A percentile compares a stretch with the other conserved stretches of the same genome.
Conservation (phyloP, 495 filamentous ascomycete genomes). For the Durotheca rogersii region DNA sequence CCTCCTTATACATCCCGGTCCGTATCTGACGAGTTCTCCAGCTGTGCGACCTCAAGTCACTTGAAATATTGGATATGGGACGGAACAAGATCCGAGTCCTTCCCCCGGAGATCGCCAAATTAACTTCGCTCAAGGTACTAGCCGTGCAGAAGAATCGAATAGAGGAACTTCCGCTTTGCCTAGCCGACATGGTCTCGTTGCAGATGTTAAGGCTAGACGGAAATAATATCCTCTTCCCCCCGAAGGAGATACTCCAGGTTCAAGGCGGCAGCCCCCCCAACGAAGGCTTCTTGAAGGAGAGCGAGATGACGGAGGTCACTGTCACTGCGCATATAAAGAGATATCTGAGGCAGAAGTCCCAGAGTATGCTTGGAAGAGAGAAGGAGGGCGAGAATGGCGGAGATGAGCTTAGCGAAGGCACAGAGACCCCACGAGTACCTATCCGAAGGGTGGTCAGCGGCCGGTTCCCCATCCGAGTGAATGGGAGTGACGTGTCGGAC, state of each 20-base stretch:
- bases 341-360: slow-evolving; percentile 64
- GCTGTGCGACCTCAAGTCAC: slow-evolving; percentile 75
- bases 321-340: slow-evolving; percentile 74
- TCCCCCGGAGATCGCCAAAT: slow-evolving; percentile 73
- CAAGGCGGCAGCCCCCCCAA: slow-evolving; percentile 47
- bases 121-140: slow-evolving; percentile 74
- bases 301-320: slow-evolving; percentile 60
- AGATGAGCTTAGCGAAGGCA: slow-evolving; percentile 64
- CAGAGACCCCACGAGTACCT: slow-evolving; percentile 70
- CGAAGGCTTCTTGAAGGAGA: slow-evolving; percentile 47
- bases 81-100: slow-evolving; percentile 76
- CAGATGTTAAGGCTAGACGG: slow-evolving; percentile 84
- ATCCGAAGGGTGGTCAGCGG: slow-evolving; percentile 71
- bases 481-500: slow-evolving; percentile 56
- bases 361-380: slow-evolving; percentile 47
- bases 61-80: slow-evolving; percentile 91
- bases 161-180: slow-evolving; percentile 72
- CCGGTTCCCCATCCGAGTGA: slow-evolving; percentile 81
- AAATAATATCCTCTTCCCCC: slow-evolving; percentile 75
- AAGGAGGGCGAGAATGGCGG: slow-evolving; percentile 62
- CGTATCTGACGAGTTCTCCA: slow-evolving; percentile 31
- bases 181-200: slow-evolving; percentile 86
- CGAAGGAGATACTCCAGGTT: slow-evolving; percentile 57
- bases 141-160: slow-evolving; percentile 84
- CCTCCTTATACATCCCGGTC: slow-evolving; percentile 3